Evolutionary conservation across 1,284 basidiomycete genomes (phyloP), one percentile per base, ranked within the genome.

Genomic region (Pterulicium gracile): DNA sequence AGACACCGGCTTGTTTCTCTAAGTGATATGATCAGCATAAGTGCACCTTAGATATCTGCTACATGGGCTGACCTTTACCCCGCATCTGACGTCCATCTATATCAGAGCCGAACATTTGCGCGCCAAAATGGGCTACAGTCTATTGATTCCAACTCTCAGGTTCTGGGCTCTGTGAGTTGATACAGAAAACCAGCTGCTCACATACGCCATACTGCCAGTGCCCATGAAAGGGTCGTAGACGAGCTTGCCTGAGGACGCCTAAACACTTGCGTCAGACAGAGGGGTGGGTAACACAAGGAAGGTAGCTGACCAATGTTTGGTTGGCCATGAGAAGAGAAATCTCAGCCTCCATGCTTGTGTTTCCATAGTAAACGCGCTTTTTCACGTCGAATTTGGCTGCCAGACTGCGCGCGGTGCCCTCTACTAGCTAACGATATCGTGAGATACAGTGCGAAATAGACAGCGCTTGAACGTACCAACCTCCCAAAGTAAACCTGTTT

Each of bases 331-430:
- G 63, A 39, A 98, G 68, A 1, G 90, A 93, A 52, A 97, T 86
- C 59, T 97, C 92, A 1, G 93, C 81, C 56, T 98, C 94, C 96
- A 99, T 99, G 55, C 88, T 90, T 0, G 96, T 99, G 56, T 96
- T 99, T 5, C 96, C 95, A 59, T 83, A 98, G 60, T 91, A 96
- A 13, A 70, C 68, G 4, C 96, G 77, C 58, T 91, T 90, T 63
- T 97, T 98, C 47, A 99, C 84, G 54, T 93, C 81, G 51, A 90
- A 91, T 44, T 67, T 77, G 24, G 64, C 62, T 42, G 90, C 70
- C 22, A 94, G 67, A 1, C 70, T 58, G 10, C 91, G 76, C 0
- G 88, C 88, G 18, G 75, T 72, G 0, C 88, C 86, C 55, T 83
- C 72, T 43, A 72, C 78, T 42, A 92, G 61, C 89, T 92, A 42